These are phyloP conservation scores for Cutaneotrichosporon dermatis DNA, from an alignment of 1,284 basidiomycete genomes.

Conservation along the genomic window DNA sequence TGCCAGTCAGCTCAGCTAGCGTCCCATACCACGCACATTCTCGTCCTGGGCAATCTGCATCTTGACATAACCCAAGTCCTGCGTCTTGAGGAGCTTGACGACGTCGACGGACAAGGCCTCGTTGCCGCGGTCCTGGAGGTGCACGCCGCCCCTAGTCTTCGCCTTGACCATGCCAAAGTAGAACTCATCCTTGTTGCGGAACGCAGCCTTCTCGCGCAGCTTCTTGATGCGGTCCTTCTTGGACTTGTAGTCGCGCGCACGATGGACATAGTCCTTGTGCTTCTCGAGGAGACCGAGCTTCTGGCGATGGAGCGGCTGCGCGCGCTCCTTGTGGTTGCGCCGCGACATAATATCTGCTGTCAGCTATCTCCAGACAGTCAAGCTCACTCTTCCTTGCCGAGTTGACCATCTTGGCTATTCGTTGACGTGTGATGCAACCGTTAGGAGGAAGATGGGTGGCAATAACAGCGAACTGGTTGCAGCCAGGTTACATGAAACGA, in stretches of 20 bases:
- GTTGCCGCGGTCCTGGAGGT: conserved; percentile 79
- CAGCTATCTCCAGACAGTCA: not conserved
- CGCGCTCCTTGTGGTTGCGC: conserved; percentile 91
- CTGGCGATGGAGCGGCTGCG: conserved; percentile 75
- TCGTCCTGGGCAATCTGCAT: conserved; percentile 72
- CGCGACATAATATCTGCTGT: conserved; percentile 68
- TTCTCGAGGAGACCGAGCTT: conserved; percentile 92
- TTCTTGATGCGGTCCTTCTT: conserved; percentile 85
- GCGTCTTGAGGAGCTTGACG: conserved; percentile 90
- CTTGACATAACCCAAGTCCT: conserved; percentile 92
- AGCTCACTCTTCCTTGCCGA: conserved; percentile 37
- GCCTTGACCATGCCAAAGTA: conserved; percentile 94
- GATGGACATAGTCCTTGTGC: conserved; percentile 95
- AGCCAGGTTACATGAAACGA: not conserved
- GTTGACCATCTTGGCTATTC: conserved; percentile 37
- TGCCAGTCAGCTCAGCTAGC: conserved; percentile 7
- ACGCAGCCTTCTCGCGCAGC: conserved; percentile 80
- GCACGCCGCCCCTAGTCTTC: conserved; percentile 76
- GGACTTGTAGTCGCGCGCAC: conserved; percentile 90
- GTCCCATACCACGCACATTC: conserved; percentile 57
- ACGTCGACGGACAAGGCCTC: conserved; percentile 75
- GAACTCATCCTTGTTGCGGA: conserved; percentile 98
- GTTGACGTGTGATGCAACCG: not conserved
- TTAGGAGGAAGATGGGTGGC: too few relatives aligned
- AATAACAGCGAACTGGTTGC: not conserved